Conservation (phyloP, 768 basidiomycete genomes). For the Suillus subluteus region DNA sequence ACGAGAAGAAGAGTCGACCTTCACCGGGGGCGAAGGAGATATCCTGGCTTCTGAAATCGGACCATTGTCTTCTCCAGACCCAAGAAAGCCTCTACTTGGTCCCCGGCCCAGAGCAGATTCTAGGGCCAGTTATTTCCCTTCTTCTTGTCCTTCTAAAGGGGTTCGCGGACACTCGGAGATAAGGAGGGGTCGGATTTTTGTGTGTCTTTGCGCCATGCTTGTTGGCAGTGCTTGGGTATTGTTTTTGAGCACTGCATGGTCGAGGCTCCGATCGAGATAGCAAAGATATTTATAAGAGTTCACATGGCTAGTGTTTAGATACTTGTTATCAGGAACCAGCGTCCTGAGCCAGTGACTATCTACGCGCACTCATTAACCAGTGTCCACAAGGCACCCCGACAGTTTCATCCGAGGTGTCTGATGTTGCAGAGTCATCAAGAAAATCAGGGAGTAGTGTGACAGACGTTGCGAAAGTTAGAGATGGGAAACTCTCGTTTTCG, state of each 20-base stretch:
- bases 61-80: slow-evolving; percentile 11
- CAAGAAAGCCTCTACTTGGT: slow-evolving; percentile 19
- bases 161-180: slow-evolving; percentile 38
- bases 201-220: slow-evolving; percentile 42
- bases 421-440: slow-evolving; percentile 28
- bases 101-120: slow-evolving; percentile 5
- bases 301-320: slow-evolving; percentile 2
- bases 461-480: not conserved
- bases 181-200: slow-evolving; percentile 55
- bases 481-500: slow-evolving; percentile 16
- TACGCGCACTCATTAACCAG: slow-evolving; percentile 27
- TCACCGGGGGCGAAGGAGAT: slow-evolving; percentile 6
- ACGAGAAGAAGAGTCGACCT: slow-evolving; percentile 5
- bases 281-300: slow-evolving; percentile 25
- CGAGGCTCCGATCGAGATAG: slow-evolving; percentile 51
- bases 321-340: not conserved
- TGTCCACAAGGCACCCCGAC: slow-evolving; percentile 35
- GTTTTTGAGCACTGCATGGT: slow-evolving; percentile 65
- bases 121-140: slow-evolving; percentile 6
- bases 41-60: slow-evolving; percentile 14
- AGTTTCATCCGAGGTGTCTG: slow-evolving; percentile 35
- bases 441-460: slow-evolving; percentile 18
- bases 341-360: not conserved
- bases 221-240: slow-evolving; percentile 62
- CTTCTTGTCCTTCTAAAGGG: slow-evolving; percentile 20